Conservation (phyloP, 2,329 filamentous ascomycete species). For the Fusarium nodosum region DNA sequence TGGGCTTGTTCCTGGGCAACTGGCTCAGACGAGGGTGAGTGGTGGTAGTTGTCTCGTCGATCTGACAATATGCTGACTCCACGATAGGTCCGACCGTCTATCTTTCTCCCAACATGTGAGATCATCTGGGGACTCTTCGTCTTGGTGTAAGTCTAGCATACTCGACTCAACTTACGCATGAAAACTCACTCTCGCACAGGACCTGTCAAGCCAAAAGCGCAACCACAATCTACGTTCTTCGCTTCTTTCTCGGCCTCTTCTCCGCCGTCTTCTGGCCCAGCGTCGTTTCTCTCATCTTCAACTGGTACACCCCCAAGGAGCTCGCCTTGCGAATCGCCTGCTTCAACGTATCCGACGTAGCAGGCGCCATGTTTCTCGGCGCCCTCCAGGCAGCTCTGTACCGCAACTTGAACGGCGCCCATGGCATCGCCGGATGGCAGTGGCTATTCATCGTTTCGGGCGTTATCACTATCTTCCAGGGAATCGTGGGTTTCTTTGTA, state of each 20-base stretch:
- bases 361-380: slow-evolving; percentile 61
- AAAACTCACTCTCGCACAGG: slow-evolving; percentile 26
- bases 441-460: slow-evolving; percentile 64
- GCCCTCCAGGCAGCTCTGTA: slow-evolving; percentile 61
- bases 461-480: slow-evolving; percentile 58
- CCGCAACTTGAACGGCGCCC: slow-evolving; percentile 57
- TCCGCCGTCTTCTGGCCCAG: slow-evolving; percentile 57
- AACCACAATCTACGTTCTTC: slow-evolving; percentile 55
- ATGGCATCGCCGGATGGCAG: slow-evolving; percentile 59
- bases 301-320: slow-evolving; percentile 61
- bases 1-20: slow-evolving; percentile 56
- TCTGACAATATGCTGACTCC: neutral
- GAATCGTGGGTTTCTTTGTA: slow-evolving; percentile 56
- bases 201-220: slow-evolving; percentile 54
- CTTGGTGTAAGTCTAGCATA: slow-evolving; percentile 37
- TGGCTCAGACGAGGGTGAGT: slow-evolving; percentile 55
- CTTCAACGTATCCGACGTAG: slow-evolving; percentile 60
- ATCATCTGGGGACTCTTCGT: slow-evolving; percentile 51
- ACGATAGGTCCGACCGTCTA: slow-evolving; percentile 53
- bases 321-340: slow-evolving; percentile 59
- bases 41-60: accelerated
- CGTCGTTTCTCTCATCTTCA: slow-evolving; percentile 57
- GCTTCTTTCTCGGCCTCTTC: slow-evolving; percentile 60
- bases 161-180: accelerated
- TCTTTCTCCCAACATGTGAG: slow-evolving; percentile 58